A percentile compares a stretch with the other conserved stretches of the same genome.
Evolutionary conservation across 192 early-diverging fungal species (phyloP).

Genomic region (Entomortierella parvispora): DNA sequence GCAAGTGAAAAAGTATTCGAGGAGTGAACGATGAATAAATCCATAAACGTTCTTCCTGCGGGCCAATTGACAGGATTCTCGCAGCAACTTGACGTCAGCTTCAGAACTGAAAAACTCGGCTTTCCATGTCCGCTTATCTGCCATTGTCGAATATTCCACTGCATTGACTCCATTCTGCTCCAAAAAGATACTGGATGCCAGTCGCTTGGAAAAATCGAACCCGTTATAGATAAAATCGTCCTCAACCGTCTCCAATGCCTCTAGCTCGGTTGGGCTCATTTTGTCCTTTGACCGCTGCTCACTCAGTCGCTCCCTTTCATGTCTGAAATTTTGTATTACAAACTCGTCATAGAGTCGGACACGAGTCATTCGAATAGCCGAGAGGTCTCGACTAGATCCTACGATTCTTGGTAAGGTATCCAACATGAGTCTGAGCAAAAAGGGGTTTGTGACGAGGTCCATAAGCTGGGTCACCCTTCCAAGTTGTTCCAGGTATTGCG

Average conservation of each 20-base stretch:
- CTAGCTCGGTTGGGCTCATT: neutral
- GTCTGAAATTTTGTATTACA: neutral
- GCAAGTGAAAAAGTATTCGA: conserved; percentile 7
- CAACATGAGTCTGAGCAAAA: conserved; percentile 4
- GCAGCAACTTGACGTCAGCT: neutral
- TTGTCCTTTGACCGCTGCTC: neutral
- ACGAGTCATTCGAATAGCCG: conserved; percentile 1
- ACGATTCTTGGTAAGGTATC: neutral
- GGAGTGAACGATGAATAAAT: conserved; percentile 3
- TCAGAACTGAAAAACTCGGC: neutral
- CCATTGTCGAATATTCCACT: neutral
- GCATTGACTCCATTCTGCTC: conserved; percentile 1
- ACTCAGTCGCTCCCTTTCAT: neutral
- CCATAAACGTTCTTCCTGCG: neutral
- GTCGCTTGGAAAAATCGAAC: neutral
- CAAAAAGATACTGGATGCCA: neutral
- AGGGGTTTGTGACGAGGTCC: conserved; percentile 9
- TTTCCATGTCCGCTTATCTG: conserved; percentile 5
- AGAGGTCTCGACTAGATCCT: neutral
- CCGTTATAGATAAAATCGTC: neutral
- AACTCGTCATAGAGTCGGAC: conserved; percentile 8
- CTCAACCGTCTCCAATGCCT: neutral
- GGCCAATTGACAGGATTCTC: neutral
- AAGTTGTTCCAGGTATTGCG: neutral
- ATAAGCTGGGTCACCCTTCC: neutral